These are phyloP conservation scores for Paecilomyces variotii DNA, from an alignment of 2,329 filamentous ascomycete species.

Conservation along the genomic window DNA sequence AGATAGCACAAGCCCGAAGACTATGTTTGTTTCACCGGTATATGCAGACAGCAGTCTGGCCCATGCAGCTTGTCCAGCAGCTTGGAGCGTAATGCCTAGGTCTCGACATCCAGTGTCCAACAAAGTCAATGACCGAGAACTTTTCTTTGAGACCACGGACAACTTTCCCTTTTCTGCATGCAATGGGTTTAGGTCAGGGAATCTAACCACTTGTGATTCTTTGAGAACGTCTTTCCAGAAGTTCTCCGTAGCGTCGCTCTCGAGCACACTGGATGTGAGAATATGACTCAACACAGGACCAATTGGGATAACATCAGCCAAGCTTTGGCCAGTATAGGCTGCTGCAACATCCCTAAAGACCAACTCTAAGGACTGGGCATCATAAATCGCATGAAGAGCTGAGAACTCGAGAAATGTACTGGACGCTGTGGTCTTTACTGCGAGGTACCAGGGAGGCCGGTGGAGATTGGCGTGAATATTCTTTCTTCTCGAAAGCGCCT, in stretches of 20 bases:
- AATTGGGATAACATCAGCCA: constrained; percentile 25
- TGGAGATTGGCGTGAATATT: constrained; percentile 40
- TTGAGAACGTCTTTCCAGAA: constrained; percentile 59
- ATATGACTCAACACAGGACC: constrained; percentile 39
- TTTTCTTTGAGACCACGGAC: constrained; percentile 28
- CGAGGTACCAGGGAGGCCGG: constrained; percentile 56
- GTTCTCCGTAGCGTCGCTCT: constrained; percentile 22
- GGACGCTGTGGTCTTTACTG: constrained; percentile 32
- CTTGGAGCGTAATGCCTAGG: constrained; percentile 65
- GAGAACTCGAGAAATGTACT: constrained; percentile 39
- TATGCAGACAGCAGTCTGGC: constrained; percentile 66
- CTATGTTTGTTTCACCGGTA: constrained; percentile 62
- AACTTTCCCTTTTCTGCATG: constrained; percentile 26
- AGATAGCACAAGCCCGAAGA: constrained; percentile 74
- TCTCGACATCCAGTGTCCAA: constrained; percentile 51
- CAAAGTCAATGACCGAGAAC: constrained; percentile 31
- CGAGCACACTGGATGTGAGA: constrained; percentile 26
- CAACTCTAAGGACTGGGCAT: constrained; percentile 63
- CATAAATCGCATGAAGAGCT: constrained; percentile 77
- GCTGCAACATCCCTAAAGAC: constrained; percentile 55
- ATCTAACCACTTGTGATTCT: constrained; percentile 55
- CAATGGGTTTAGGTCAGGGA: constrained; percentile 67
- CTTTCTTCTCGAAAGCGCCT: constrained; percentile 7
- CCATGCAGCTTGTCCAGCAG: constrained; percentile 71
- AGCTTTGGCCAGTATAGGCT: constrained; percentile 24